Evolutionary conservation across 2,329 filamentous ascomycete species (phyloP).

Genomic region (Cercospora brassicicola): DNA sequence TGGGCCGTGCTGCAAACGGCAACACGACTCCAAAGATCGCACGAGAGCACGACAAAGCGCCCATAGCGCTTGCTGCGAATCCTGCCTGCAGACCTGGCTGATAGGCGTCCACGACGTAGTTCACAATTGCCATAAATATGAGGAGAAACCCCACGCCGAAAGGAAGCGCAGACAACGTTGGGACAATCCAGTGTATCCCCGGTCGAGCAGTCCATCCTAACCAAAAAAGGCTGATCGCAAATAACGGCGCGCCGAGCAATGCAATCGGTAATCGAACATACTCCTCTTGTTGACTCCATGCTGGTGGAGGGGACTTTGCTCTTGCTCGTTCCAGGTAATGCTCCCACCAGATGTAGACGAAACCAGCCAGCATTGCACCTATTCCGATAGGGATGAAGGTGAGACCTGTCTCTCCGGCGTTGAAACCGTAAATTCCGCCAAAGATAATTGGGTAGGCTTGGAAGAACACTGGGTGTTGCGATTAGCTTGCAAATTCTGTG

Average conservation of each 20-base stretch:
- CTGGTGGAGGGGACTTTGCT: conserved; percentile 40
- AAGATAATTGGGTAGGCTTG: conserved; percentile 72
- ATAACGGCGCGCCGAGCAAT: conserved; percentile 51
- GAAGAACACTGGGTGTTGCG: conserved; percentile 58
- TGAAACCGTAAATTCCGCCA: conserved; percentile 61
- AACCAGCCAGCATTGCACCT: conserved; percentile 60
- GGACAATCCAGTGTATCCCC: conserved; percentile 47
- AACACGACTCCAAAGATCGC: conserved; percentile 70
- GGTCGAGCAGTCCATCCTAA: conserved; percentile 58
- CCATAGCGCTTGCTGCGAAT: conserved; percentile 67
- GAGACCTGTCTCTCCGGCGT: conserved; percentile 64
- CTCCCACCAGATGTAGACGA: conserved; percentile 67
- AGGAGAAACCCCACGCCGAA: conserved; percentile 56
- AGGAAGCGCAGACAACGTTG: conserved; percentile 50
- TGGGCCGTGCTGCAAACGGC: conserved; percentile 49
- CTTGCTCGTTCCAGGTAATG: conserved; percentile 56
- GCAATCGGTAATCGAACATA: conserved; percentile 70
- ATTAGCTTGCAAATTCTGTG: background rate
- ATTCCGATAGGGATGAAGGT: conserved; percentile 68
- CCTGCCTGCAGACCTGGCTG: no score
- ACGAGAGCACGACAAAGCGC: conserved; percentile 78
- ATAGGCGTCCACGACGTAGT: conserved; percentile 67
- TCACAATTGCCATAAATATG: conserved; percentile 55
- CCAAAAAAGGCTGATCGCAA: conserved; percentile 53
- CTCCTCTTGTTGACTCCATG: conserved; percentile 65